Conservation (phyloP, 2,329 filamentous ascomycete species). For the Trichoderma koningiopsis region DNA sequence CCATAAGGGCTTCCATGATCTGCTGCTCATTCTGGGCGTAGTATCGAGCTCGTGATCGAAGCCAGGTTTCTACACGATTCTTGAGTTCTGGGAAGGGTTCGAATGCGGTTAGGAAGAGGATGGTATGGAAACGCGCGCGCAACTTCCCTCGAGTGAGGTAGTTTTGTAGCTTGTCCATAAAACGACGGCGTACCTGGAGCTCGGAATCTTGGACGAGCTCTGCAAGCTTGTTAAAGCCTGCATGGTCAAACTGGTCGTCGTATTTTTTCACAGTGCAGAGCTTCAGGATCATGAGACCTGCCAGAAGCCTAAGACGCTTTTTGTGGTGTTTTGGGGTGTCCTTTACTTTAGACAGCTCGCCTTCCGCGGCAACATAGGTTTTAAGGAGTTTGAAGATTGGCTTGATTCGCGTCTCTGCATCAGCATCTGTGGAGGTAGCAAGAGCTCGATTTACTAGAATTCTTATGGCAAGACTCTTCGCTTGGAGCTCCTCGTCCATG, state of each 20-base stretch:
- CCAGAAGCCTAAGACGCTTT: slow-evolving; percentile 77
- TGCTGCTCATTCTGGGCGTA: slow-evolving; percentile 61
- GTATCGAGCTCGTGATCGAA: slow-evolving; percentile 74
- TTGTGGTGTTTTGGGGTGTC: slow-evolving; percentile 78
- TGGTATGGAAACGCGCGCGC: slow-evolving; percentile 78
- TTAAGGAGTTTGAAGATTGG: slow-evolving; percentile 79
- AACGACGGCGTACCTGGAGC: slow-evolving; percentile 72
- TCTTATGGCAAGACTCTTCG: slow-evolving; percentile 82
- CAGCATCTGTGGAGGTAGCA: slow-evolving; percentile 54
- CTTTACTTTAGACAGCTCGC: slow-evolving; percentile 75
- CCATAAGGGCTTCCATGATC: slow-evolving; percentile 78
- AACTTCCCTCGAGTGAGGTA: slow-evolving; percentile 76
- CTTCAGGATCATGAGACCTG: slow-evolving; percentile 80
- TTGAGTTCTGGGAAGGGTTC: slow-evolving; percentile 78
- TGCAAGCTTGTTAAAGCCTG: slow-evolving; percentile 79
- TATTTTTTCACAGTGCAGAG: slow-evolving; percentile 75
- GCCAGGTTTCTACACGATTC: slow-evolving; percentile 80
- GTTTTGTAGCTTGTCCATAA: slow-evolving; percentile 86
- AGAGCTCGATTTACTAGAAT: slow-evolving; percentile 85
- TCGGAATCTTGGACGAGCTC: slow-evolving; percentile 78
- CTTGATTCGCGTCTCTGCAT: slow-evolving; percentile 61
- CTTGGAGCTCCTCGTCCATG: slow-evolving; percentile 77
- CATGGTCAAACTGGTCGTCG: slow-evolving; percentile 71
- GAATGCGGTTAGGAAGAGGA: slow-evolving; percentile 88
- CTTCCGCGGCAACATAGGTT: slow-evolving; percentile 71